Conservation (phyloP, 176 grass and related monocot species). For the Neostapfia colusana region DNA sequence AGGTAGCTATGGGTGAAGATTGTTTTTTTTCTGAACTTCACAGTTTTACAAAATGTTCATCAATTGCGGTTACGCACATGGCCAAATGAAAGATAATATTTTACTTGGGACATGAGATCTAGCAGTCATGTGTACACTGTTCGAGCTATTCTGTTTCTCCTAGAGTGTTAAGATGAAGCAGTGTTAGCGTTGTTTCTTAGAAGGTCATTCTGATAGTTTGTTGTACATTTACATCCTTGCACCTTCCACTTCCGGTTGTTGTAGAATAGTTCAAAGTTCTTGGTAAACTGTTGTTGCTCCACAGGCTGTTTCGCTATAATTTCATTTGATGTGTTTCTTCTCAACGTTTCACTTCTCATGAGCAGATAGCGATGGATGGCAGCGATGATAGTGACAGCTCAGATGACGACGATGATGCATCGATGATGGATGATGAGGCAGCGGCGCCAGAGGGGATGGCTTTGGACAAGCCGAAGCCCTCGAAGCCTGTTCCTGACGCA, state of each 20-base stretch:
- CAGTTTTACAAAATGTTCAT: no score
- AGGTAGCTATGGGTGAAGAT: no score
- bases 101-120: background rate
- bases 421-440: slow-evolving; percentile 45
- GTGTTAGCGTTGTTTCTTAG: background rate
- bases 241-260: background rate
- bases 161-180: background rate
- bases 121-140: background rate
- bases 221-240: background rate
- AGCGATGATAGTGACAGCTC: slow-evolving; percentile 49
- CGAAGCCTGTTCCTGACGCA: slow-evolving; percentile 50
- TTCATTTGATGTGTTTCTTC: background rate
- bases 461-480: slow-evolving; percentile 44
- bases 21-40: no score
- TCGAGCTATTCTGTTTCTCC: background rate
- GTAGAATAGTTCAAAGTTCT: background rate
- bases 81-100: no score
- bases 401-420: slow-evolving; percentile 39
- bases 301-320: background rate
- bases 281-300: background rate
- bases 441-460: slow-evolving; percentile 35
- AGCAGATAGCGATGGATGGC: slow-evolving; percentile 42
- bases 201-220: background rate
- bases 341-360: slow-evolving; percentile 19
- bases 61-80: no score